Base-by-base conservation (phyloP, 2,329 filamentous ascomycete genomes). In the Aspergillus pseudoviridinutans region DNA sequence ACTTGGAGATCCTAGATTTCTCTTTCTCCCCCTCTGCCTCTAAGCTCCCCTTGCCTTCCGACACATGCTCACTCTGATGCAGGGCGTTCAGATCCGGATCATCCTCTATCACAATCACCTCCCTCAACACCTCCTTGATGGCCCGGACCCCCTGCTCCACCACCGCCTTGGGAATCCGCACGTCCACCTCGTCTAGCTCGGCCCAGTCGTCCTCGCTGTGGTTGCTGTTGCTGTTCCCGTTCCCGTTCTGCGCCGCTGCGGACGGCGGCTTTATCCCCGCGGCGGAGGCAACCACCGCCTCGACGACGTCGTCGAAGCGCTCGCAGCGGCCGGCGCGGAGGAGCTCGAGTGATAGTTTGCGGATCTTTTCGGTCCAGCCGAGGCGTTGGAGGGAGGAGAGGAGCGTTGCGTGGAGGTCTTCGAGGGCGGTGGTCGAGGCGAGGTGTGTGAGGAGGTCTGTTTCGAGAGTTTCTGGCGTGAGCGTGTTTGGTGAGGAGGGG, bases 281-380 rank as follows among this genome's bases (percentile, higher is more conserved):
- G 24, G 78, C 76, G 28, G 79, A 76, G 52, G 77, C 75, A 61
- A 83, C 76, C 14, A 87, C 79, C 29, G 79, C 76, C 20, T 76
- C 77, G 68, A 84, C 76, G 49, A 85, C 76, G 55, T 87, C 82
- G 54, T 82, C 79, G 62, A 82, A 84, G 32, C 78, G 83, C 55
- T 79, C 79, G 66, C 81, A 83, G 55, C 83, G 80, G 50, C 83
- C 83, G 27, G 78, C 81, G 63, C 84, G 81, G 55, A 87, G 79
- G 44, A 87, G 77, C 56, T 82, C 76, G 50, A 80, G 79, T 20
- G 84, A 77, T 59, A 86, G 80, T 50, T 74, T 74, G 57, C 80
- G 80, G 58, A 87, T 76, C 28, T 77, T 76, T 64, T 83, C 78
- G 46, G 81, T 81, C 84, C 84, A 87, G 63, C 84, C 84, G n/a